Evolutionary conservation across 306 rosid genomes (phyloP), one percentile per base, ranked within the genome.

Genomic region (Malus fusca): DNA sequence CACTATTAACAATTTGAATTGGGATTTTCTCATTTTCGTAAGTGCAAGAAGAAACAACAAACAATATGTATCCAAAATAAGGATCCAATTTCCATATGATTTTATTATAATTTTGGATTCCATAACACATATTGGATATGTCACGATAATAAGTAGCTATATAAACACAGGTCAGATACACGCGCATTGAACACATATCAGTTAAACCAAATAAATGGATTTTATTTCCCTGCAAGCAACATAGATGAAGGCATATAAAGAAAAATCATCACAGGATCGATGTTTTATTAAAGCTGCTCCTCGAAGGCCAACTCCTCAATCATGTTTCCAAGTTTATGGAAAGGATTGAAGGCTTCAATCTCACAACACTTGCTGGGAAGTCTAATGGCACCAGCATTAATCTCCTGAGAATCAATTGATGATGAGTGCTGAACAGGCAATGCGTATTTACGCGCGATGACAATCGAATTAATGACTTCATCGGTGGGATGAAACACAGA

Each of bases 391-490:
- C 55, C 53, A 66, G n/a, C 52, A 66, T 19, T 35, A 40, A 81
- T 65, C 22, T 82, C 84, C 46, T 71, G 53, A 68, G 87, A 76
- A 1, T 89, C 87, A 62, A 72, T 30, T 56, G 68, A 1, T 8
- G 78, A 64, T 7, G 84, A 66, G 76, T 74, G 85, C 4, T n/a
- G 68, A 17, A 46, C 68, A 69, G 84, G 73, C 73, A 40, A n/a
- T 33, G 83, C 64, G 35, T 40, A 77, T 67, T 85, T 92, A 31
- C 91, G 83, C 9, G 98, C 96, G 19, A 95, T 78, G 48, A 95
- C 84, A 25, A 91, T 84, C 0, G 98, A 95, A 68, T 95, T 95
- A 25, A 91, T 83, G 28, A 95, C 92, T 64, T 95, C 99, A 58
- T 92, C 96, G 0, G 80, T 84, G 1, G 97, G 99, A 66, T 95